A percentile compares a stretch with the other conserved stretches of the same genome.
Conservation (phyloP, 2,329 filamentous ascomycete genomes). For the Ophiostoma quercus region DNA sequence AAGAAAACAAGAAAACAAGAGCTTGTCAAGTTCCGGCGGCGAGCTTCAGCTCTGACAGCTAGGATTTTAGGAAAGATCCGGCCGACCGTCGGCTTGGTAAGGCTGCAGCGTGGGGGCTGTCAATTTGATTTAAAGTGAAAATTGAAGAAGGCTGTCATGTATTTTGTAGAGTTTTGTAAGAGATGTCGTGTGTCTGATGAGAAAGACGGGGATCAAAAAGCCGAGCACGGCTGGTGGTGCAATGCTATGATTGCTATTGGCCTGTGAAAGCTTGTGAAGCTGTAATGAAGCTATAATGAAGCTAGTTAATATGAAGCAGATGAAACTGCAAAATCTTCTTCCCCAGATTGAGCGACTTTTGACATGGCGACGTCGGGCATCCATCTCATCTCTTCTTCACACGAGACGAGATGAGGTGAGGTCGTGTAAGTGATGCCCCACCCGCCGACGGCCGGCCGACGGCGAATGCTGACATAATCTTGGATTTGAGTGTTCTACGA, state of each 20-base stretch:
- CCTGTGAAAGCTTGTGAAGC: background rate
- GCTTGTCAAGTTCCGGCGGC: background rate
- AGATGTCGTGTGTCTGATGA: background rate
- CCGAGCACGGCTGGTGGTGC: background rate
- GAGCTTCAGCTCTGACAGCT: background rate
- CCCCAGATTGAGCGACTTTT: background rate
- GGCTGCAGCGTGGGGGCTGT: background rate
- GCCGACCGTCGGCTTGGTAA: constrained; percentile 3
- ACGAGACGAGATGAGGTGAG: background rate
- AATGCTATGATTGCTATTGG: background rate
- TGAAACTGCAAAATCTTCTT: background rate
- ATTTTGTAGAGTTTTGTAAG: too few species aligned
- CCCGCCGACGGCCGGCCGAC: background rate
- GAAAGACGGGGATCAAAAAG: background rate
- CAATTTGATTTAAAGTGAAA: too few species aligned
- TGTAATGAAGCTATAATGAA: background rate
- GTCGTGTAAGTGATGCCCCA: background rate
- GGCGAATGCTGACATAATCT: constrained; percentile 1
- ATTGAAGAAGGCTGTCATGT: background rate
- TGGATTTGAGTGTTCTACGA: background rate
- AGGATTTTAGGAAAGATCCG: background rate
- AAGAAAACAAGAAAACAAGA: background rate
- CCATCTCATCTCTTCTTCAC: background rate
- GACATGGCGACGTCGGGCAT: background rate
- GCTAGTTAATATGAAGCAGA: too few species aligned